phyloP scores from a whole-genome alignment of 2,329 filamentous ascomycete genomes.

The Penicillium digitatum region DNA sequence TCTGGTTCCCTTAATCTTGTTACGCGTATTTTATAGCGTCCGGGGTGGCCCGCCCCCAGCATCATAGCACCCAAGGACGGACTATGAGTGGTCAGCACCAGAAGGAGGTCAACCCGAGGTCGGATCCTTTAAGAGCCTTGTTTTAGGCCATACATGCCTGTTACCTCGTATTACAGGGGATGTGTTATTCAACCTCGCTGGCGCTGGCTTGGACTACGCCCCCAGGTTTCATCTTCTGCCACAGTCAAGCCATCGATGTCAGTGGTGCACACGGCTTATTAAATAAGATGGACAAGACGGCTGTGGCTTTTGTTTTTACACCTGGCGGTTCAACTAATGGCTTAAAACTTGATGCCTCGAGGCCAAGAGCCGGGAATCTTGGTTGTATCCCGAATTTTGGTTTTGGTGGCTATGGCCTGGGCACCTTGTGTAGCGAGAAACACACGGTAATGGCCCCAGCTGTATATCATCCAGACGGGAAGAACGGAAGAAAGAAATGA shows the following conservation, averaged over 20 bases:
- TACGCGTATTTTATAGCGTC: constrained; percentile 1
- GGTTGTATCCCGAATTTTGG: neutral
- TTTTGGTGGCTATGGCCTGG: constrained; percentile 1
- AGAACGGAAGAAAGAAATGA: neutral
- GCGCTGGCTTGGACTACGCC: neutral
- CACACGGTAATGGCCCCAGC: neutral
- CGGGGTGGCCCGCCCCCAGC: constrained; percentile 16
- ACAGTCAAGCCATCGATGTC: constrained; percentile 18
- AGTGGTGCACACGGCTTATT: neutral
- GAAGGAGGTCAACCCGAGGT: constrained; percentile 1
- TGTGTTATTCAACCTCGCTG: constrained; percentile 2
- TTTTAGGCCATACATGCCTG: constrained; percentile 6
- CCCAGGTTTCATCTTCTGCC: neutral
- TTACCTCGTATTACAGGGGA: constrained; percentile 16
- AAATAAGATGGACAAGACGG: neutral
- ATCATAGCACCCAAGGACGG: constrained; percentile 16
- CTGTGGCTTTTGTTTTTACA: constrained; percentile 4
- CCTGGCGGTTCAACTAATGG: neutral
- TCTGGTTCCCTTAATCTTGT: neutral
- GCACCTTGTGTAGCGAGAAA: neutral
- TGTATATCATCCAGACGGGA: neutral
- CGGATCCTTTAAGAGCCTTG: constrained; percentile 4
- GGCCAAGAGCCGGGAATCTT: neutral
- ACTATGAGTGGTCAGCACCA: constrained; percentile 8
- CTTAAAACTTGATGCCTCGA: neutral